Evolutionary conservation across 768 basidiomycete genomes (phyloP), one percentile per base, ranked within the genome.

Genomic region (Cubamyces lactineus): DNA sequence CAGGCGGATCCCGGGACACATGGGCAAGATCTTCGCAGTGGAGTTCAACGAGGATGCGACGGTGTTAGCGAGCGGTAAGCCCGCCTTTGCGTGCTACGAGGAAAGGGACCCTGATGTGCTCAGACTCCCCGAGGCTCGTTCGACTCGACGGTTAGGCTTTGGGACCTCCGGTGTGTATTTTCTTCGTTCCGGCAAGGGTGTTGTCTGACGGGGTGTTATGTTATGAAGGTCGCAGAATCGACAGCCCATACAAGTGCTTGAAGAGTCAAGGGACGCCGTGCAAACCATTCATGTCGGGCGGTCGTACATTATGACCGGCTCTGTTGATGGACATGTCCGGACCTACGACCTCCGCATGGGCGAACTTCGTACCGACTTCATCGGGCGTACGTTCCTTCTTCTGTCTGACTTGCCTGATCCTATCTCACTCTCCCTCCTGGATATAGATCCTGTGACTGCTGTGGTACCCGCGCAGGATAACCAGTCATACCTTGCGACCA

Each of bases 271-370:
- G 26, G 95, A 98, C 68, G 86, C 91, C 0, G 85, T 98, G 41
- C 94, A 95, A 67, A 83, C 88, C 17, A 76, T 98, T 30, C 80
- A 88, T 65, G 81, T 94, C 43, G 85, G 82, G 13, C 71, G 83
- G 23, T 84, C 86, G 23, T 84, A 82, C 54, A 83, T 98, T 67
- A 78, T 88, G 42, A 80, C 92, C 2, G 94, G 94, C 9, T 94
- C 93, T 3, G 89, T 97, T 5, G 97, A 99, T 64, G 96, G 97
- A 2, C 83, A 89, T 71, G 86, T 96, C 46, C 86, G 97, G 19
- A 93, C 92, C 9, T 98, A 98, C 75, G 97, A 99, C 74, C 80
- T 99, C 34, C 89, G 97, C 54, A 94, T 90, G 79, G 97, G 97
- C 23, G 87, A 96, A 72, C 77, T 98, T 28, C 85, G 89, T 8